Conservation (phyloP, 495 filamentous ascomycete species). For the Penicillium herquei region DNA sequence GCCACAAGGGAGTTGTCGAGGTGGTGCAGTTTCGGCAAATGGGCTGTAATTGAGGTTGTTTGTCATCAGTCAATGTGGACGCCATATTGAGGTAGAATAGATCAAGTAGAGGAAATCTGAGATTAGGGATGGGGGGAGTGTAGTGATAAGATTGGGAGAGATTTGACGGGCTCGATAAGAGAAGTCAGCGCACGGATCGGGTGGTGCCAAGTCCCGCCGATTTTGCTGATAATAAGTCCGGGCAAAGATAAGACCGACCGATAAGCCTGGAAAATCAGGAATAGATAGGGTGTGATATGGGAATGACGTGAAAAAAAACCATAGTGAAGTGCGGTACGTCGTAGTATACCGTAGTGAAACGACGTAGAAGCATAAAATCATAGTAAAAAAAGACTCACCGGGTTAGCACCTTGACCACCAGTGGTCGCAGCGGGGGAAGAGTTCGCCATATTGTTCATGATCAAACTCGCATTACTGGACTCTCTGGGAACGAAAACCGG, state of each 20-base stretch:
- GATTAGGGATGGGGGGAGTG: slow-evolving; percentile 17
- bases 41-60: slow-evolving; percentile 71
- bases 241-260: slow-evolving; percentile 12
- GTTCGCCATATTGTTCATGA: slow-evolving; percentile 57
- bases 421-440: slow-evolving; percentile 67
- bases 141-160: slow-evolving; percentile 54
- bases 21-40: slow-evolving; percentile 97
- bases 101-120: slow-evolving; percentile 16
- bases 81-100: slow-evolving; percentile 49
- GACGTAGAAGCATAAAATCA: neutral
- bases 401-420: slow-evolving; percentile 62
- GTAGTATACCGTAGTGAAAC: no score
- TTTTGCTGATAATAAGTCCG: slow-evolving; percentile 32
- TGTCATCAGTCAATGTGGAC: slow-evolving; percentile 54
- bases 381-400: slow-evolving; percentile 51
- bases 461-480: slow-evolving; percentile 49
- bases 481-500: slow-evolving; percentile 38
- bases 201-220: slow-evolving; percentile 37
- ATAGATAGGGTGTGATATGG: neutral
- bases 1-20: slow-evolving; percentile 94
- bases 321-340: neutral
- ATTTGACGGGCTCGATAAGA: slow-evolving; percentile 48
- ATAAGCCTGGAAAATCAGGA: slow-evolving; percentile 16
- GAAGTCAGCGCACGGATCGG: slow-evolving; percentile 32
- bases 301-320: neutral